A percentile compares a stretch with the other conserved stretches of the same genome.
These are phyloP conservation scores for Furculomyces boomerangus DNA, from an alignment of 371 early-diverging fungal genomes.

Conservation along the genomic window DNA sequence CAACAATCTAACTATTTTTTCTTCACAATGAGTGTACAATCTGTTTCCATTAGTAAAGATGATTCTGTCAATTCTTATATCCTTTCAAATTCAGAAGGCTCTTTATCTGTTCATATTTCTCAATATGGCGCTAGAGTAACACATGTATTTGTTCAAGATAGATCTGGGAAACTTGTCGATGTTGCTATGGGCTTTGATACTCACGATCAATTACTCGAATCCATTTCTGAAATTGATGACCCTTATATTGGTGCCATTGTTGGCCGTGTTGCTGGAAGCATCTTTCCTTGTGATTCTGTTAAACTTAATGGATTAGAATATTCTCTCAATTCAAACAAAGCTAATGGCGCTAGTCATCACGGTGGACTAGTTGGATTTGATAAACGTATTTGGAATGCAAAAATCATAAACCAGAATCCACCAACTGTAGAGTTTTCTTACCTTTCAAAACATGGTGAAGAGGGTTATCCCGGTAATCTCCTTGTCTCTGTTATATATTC, in stretches of 20 bases:
- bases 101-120: slow-evolving; percentile 8
- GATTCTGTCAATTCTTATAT: slow-evolving; percentile 8
- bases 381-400: slow-evolving; percentile 16
- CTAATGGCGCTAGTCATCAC: slow-evolving; percentile 15
- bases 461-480: slow-evolving; percentile 31
- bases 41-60: slow-evolving; percentile 2
- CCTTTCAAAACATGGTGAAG: slow-evolving; percentile 24
- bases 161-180: slow-evolving; percentile 14
- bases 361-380: slow-evolving; percentile 20
- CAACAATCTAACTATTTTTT: too few species aligned
- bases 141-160: slow-evolving; percentile 16
- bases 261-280: slow-evolving; percentile 29
- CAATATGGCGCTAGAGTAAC: slow-evolving; percentile 26
- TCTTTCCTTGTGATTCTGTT: slow-evolving; percentile 24
- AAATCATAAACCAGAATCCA: slow-evolving; percentile 7
- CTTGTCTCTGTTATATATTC: slow-evolving; percentile 20
- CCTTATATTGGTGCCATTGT: slow-evolving; percentile 32
- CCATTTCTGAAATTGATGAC: slow-evolving; percentile 11
- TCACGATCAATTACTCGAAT: slow-evolving; percentile 19
- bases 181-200: slow-evolving; percentile 30
- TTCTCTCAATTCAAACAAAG: slow-evolving; percentile 23
- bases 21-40: neutral
- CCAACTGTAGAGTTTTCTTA: slow-evolving; percentile 14
- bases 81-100: slow-evolving; percentile 10
- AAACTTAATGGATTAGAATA: slow-evolving; percentile 15